These are phyloP conservation scores for Chaetomium tenue DNA, from an alignment of 495 filamentous ascomycete species.

Conservation along the genomic window DNA sequence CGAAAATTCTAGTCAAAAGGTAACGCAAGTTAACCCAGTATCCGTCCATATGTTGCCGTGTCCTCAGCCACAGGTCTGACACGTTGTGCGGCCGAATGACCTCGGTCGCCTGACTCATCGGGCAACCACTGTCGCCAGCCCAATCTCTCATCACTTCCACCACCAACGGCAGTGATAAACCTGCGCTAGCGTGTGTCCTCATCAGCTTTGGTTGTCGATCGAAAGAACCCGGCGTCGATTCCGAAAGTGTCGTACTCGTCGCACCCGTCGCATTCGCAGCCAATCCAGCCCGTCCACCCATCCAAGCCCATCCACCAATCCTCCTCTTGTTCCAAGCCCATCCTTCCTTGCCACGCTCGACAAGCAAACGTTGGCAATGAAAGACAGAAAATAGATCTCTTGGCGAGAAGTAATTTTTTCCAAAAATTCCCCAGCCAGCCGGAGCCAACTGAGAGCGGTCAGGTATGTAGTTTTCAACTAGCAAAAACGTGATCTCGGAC, in stretches of 20 bases:
- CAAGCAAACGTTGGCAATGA: conserved; percentile 34
- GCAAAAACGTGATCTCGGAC: conserved; percentile 58
- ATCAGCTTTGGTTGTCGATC: neutral
- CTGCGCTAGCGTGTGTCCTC: neutral
- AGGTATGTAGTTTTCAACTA: conserved; percentile 58
- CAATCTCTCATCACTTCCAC: neutral
- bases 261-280: neutral
- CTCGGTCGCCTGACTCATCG: conserved; percentile 11
- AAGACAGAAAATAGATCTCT: conserved; percentile 21
- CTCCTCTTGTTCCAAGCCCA: neutral
- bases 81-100: conserved; percentile 15
- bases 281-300: neutral
- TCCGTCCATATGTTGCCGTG: neutral
- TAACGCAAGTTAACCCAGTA: too few species aligned
- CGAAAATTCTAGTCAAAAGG: too few species aligned
- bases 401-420: conserved; percentile 22
- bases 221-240: neutral
- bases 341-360: conserved; percentile 35
- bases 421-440: conserved; percentile 39
- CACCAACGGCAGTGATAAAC: neutral
- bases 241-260: neutral
- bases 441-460: conserved; percentile 44
- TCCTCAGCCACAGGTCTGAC: conserved; percentile 2
- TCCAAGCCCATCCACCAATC: conserved; percentile 3
- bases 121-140: conserved; percentile 5